phyloP scores from a whole-genome alignment of 805 yeast species.

The Candida silvatica region DNA sequence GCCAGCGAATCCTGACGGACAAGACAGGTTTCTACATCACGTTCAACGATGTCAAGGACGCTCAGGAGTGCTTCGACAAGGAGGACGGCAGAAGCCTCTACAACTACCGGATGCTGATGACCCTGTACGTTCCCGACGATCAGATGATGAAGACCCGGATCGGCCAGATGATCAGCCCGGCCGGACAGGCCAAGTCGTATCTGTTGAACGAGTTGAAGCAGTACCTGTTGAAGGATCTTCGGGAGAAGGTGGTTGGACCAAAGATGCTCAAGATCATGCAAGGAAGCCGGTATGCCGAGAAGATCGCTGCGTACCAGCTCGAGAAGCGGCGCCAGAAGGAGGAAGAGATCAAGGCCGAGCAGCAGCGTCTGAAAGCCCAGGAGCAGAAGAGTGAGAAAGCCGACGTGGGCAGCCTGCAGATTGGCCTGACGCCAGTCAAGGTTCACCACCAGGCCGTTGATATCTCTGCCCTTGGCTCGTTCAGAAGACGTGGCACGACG shows the following conservation, averaged over 20 bases:
- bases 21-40: slow-evolving; percentile 61
- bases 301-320: slow-evolving; percentile 19
- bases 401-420: slow-evolving; percentile 4
- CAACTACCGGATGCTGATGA: slow-evolving; percentile 48
- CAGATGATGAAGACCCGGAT: slow-evolving; percentile 19
- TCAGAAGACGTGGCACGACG: slow-evolving; percentile 39
- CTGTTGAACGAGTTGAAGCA: slow-evolving; percentile 57
- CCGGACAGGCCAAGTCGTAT: slow-evolving; percentile 50
- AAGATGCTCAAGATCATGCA: slow-evolving; percentile 51
- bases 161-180: slow-evolving; percentile 25
- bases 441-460: slow-evolving; percentile 16
- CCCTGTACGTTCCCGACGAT: slow-evolving; percentile 42
- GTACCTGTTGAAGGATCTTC: slow-evolving; percentile 60
- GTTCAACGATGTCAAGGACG: slow-evolving; percentile 51
- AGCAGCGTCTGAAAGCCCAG: slow-evolving; percentile 1
- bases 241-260: slow-evolving; percentile 68
- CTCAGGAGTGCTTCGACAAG: slow-evolving; percentile 46
- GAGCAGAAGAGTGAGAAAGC: slow-evolving; percentile 6
- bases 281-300: slow-evolving; percentile 30
- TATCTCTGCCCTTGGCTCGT: slow-evolving; percentile 14
- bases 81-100: slow-evolving; percentile 51
- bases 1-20: slow-evolving; percentile 60
- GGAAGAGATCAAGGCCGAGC: slow-evolving; percentile 12
- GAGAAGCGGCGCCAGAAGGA: slow-evolving; percentile 28
- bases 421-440: slow-evolving; percentile 11